Evolutionary conservation across 2,329 filamentous ascomycete genomes (phyloP).

Genomic region (Ceratocystis cacaofunesta): DNA sequence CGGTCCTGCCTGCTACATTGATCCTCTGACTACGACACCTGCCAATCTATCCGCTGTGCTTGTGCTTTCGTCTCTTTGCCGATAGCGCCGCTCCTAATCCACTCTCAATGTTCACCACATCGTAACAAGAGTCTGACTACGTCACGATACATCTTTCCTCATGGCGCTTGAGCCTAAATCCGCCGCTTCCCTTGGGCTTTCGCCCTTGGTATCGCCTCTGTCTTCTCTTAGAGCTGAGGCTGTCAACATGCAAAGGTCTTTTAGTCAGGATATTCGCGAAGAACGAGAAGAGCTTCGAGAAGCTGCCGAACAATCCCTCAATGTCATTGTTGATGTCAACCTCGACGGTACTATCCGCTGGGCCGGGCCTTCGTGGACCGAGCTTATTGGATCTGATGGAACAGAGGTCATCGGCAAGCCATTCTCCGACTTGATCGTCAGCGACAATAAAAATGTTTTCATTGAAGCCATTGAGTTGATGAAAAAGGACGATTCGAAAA

Average conservation of each 20-base stretch:
- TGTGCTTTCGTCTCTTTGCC: slow-evolving; percentile 5
- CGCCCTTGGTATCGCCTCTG: slow-evolving; percentile 24
- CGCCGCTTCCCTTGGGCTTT: slow-evolving; percentile 5
- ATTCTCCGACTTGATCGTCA: slow-evolving; percentile 66
- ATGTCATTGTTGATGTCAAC: slow-evolving; percentile 88
- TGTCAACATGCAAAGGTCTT: slow-evolving; percentile 45
- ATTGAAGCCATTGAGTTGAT: slow-evolving; percentile 73
- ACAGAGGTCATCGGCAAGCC: slow-evolving; percentile 59
- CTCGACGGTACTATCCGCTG: slow-evolving; percentile 83
- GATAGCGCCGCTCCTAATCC: slow-evolving; percentile 1
- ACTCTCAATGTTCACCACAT: slow-evolving; percentile 9
- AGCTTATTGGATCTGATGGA: slow-evolving; percentile 70
- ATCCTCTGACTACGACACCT: neutral
- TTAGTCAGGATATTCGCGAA: slow-evolving; percentile 82
- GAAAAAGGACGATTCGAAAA: slow-evolving; percentile 83
- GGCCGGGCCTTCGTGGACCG: slow-evolving; percentile 91
- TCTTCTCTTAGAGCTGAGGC: slow-evolving; percentile 36
- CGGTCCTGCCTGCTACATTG: neutral
- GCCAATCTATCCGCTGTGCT: neutral
- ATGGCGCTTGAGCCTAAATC: slow-evolving; percentile 7
- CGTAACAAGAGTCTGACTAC: slow-evolving; percentile 8
- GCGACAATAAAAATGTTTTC: slow-evolving; percentile 67
- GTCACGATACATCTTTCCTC: slow-evolving; percentile 4
- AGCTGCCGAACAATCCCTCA: slow-evolving; percentile 89
- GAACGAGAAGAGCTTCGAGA: slow-evolving; percentile 88